Evolutionary conservation across 139 green algal genomes (phyloP).

Genomic region (Chlorella sorokiniana): DNA sequence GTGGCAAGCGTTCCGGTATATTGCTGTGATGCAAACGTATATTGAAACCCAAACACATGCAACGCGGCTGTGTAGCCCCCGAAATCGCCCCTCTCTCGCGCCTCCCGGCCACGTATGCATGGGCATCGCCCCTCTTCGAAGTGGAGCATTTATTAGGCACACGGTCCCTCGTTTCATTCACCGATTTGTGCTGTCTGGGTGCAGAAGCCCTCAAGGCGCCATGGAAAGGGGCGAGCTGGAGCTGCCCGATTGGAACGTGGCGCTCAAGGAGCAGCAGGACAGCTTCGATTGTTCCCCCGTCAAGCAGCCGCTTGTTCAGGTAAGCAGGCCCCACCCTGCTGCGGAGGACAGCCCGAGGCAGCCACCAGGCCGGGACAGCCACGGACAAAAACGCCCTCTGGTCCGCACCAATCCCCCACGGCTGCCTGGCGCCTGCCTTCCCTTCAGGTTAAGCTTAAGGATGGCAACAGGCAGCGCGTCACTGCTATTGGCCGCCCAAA

Average conservation of each 20-base stretch:
- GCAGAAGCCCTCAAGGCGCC: too few species aligned
- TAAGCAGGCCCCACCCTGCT: neutral
- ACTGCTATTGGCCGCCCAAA: neutral
- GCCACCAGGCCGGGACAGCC: neutral
- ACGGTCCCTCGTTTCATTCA: too few species aligned
- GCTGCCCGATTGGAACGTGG: constrained; percentile 45
- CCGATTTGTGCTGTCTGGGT: too few species aligned
- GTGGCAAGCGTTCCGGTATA: too few species aligned
- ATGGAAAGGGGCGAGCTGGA: constrained; percentile 16
- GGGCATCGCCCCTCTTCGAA: too few species aligned
- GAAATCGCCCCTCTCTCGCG: too few species aligned
- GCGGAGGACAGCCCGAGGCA: neutral
- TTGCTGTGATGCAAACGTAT: too few species aligned
- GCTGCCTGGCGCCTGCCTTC: neutral
- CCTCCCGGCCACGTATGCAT: too few species aligned
- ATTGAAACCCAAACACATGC: too few species aligned
- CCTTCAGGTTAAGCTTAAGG: neutral
- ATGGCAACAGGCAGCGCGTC: constrained; percentile 25
- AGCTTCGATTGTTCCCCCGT: constrained; percentile 12
- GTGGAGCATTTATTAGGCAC: too few species aligned
- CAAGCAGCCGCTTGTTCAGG: constrained; percentile 13
- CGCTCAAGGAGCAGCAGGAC: constrained; percentile 20
- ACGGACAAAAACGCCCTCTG: neutral
- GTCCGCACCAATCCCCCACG: neutral
- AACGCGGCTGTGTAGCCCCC: too few species aligned